Base-by-base conservation (phyloP, 805 yeast species). In the Candida ortonii region DNA sequence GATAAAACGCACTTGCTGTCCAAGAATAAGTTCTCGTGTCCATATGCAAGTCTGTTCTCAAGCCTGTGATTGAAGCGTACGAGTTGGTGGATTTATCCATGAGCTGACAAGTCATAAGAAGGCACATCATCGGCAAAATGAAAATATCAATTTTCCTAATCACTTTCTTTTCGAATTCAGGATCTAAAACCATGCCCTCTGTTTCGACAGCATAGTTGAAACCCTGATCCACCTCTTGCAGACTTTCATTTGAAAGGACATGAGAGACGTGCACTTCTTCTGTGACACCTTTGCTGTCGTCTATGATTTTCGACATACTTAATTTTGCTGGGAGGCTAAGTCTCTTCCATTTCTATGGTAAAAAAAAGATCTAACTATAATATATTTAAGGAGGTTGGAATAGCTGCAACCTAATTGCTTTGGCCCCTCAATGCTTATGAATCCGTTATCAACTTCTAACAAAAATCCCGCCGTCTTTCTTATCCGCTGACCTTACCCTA, bases 1-100 rank as follows among this genome's bases (percentile, higher is more conserved):
- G 52, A 44, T 70, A 70, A 36, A 70, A 71, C 1, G 69, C 53
- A 16, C 68, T 56, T 1, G 71, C 70, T 9, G 62, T 55, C 75
- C 73, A 68, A 8, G 67, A 50, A 39, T 65, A 70, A 31, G 53
- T 43, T 16, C 42, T 39, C 8, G 71, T 64, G 11, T 32, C 33
- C 62, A 70, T 62, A 7, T 57, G 33, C 42, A 61, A 47, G 34
- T 64, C 69, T 16, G 46, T 36, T 18, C 54, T 36, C 34, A 66
- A 28, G 1, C 70, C 70, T 45, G 63, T 52, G 19, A 67, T 49
- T 1, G 68, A 45, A 2, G 70, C 70, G 41, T 59, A 61, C 1
- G 65, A 55, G 44, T 55, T 61, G 9, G 68, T 52, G 10, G 53
- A 46, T 37, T 65, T 57, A 41, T 68, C 72, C 71, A 68, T 64